Evolutionary conservation across 2,329 filamentous ascomycete genomes (phyloP), one percentile per base, ranked within the genome.

Genomic region (Cyphellophora attinorum): DNA sequence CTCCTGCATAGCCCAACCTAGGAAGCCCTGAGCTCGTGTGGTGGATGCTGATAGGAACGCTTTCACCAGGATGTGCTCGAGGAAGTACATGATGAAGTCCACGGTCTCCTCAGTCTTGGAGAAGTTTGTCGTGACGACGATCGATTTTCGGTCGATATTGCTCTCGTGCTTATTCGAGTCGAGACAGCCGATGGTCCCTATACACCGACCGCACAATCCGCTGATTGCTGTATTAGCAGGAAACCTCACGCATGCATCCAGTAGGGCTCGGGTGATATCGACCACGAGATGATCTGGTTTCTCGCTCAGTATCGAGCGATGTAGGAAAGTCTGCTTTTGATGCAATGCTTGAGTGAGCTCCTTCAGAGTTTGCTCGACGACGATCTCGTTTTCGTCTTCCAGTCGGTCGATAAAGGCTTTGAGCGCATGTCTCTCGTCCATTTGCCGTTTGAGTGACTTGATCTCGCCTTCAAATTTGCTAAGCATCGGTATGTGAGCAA

Each of bases 1-100:
- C 50, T 93, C 81, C 57, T 99, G 91, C 78, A 98, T 95, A 2
- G 81, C 84, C 58, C 83, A 98, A 2, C 89, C 89, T 12, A 99
- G 68, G 53, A 93, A 94, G 0, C 86, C 88, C 56, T 96, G 91
- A 5, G 86, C 72, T 45, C 77, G 79, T 2, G 86, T 82, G 54
- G 95, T 93, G 0, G 82, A 91, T 2, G 85, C 82, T 1, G 89
- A 93, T 28, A 93, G 66, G 52, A 98, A 99, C 1, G 88, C 81
- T 41, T 88, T 86, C 16, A 96, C 85, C 8, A 98, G 65, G 5
- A 94, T 81, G 52, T 93, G 74, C 50, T 94, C 81, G 11, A 99
- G 68, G 30, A 94, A 69, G 50, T 88, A 86, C 27, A 91, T 68
- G 5, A 85, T 76, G 57, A 96, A 99, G 42, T 91, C 78, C 11